Evolutionary conservation across 352 stramenopile species (phyloP).

Genomic region (Sclerospora graminicola): DNA sequence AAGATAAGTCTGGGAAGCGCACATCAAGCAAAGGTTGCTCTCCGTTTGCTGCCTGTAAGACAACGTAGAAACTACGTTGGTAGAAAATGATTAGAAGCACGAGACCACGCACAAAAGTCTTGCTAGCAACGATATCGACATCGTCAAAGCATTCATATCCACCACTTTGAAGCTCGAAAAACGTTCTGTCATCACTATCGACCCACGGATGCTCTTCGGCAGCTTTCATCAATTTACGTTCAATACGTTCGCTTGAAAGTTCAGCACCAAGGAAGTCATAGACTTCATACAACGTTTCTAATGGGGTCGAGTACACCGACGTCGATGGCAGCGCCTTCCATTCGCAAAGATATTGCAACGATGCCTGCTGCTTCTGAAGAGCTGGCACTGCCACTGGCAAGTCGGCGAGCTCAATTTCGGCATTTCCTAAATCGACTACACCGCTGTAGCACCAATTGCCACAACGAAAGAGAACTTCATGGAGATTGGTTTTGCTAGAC

Average conservation of each 20-base stretch:
- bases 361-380: slow-evolving; percentile 90
- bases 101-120: slow-evolving; percentile 77
- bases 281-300: slow-evolving; percentile 73
- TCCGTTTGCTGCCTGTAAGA: slow-evolving; percentile 81
- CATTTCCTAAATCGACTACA: slow-evolving; percentile 78
- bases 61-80: slow-evolving; percentile 86
- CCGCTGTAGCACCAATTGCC: slow-evolving; percentile 93
- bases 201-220: slow-evolving; percentile 86
- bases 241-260: slow-evolving; percentile 68
- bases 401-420: slow-evolving; percentile 77
- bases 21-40: slow-evolving; percentile 92
- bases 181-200: slow-evolving; percentile 82
- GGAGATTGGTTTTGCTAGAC: slow-evolving; percentile 50
- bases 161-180: slow-evolving; percentile 90
- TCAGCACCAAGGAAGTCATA: slow-evolving; percentile 82
- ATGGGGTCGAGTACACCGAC: slow-evolving; percentile 57
- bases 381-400: slow-evolving; percentile 86
- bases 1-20: slow-evolving; percentile 87
- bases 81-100: slow-evolving; percentile 84
- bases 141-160: slow-evolving; percentile 82
- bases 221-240: slow-evolving; percentile 81
- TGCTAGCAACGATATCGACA: slow-evolving; percentile 79
- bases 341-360: slow-evolving; percentile 88
- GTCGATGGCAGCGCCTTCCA: slow-evolving; percentile 63
- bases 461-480: slow-evolving; percentile 90